Conservation (phyloP, 352 stramenopile species). For the Globisporangium rhizosaccharum region DNA sequence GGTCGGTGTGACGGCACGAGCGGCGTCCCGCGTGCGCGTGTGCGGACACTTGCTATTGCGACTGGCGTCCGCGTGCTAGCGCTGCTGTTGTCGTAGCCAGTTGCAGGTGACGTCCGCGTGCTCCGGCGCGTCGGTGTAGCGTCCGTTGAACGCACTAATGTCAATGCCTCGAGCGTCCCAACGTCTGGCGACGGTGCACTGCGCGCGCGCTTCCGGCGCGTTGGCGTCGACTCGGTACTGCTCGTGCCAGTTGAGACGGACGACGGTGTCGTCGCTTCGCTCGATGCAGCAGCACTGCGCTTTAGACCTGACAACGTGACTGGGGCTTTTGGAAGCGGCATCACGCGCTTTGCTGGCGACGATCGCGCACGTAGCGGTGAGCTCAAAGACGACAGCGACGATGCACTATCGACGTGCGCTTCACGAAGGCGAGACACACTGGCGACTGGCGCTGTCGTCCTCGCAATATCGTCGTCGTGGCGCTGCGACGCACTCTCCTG, state of each 20-base stretch:
- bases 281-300: background rate
- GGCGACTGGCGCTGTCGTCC: conserved; percentile 4
- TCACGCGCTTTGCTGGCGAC: background rate
- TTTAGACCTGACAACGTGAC: background rate
- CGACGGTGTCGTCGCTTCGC: background rate
- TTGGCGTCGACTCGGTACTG: conserved; percentile 14
- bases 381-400: no score
- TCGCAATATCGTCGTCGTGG: conserved; percentile 19
- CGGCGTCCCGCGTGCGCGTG: conserved; percentile 39
- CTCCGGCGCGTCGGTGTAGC: background rate
- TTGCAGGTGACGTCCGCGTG: background rate
- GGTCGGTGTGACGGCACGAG: conserved; percentile 33
- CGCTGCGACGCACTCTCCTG: conserved; percentile 44
- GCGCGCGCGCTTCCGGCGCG: conserved; percentile 22
- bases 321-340: no score
- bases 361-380: no score
- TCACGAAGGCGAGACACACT: background rate
- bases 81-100: background rate
- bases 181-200: conserved; percentile 26
- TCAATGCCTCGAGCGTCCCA: conserved; percentile 1
- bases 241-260: conserved; percentile 7
- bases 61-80: conserved; percentile 19
- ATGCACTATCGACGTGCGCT: background rate
- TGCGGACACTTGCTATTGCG: conserved; percentile 42
- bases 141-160: background rate